Percentiles rank a stretch among this genome's conserved stretches.
Conservation (phyloP, 2,329 filamentous ascomycete genomes). For the Aspergillus japonicus region DNA sequence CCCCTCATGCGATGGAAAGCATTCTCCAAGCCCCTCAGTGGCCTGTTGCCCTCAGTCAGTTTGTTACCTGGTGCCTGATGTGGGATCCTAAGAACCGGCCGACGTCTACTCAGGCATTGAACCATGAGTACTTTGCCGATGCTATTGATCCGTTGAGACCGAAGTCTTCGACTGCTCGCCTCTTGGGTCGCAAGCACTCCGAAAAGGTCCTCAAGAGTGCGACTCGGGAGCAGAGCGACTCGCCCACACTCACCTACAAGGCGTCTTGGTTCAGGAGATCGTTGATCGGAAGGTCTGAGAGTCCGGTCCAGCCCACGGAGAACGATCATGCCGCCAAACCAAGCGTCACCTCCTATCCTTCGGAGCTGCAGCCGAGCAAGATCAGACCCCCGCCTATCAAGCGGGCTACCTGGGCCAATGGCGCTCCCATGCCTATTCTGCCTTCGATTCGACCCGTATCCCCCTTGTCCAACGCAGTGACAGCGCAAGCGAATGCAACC, state of each 20-base stretch:
- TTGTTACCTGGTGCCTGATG: slow-evolving; percentile 98
- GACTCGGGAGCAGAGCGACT: slow-evolving; percentile 62
- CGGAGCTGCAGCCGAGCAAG: slow-evolving; percentile 51
- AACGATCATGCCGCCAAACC: slow-evolving; percentile 40
- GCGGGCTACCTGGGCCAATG: slow-evolving; percentile 90
- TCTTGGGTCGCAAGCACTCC: slow-evolving; percentile 86
- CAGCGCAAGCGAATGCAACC: slow-evolving; percentile 76
- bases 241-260: slow-evolving; percentile 68
- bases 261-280: slow-evolving; percentile 97
- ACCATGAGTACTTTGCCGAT: slow-evolving; percentile 91
- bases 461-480: slow-evolving; percentile 91
- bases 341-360: slow-evolving; percentile 43
- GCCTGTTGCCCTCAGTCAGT: slow-evolving; percentile 82
- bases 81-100: slow-evolving; percentile 94
- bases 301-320: slow-evolving; percentile 58
- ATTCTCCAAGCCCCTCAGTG: slow-evolving; percentile 88
- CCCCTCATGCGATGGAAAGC: slow-evolving; percentile 92
- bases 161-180: slow-evolving; percentile 82
- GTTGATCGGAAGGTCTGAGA: slow-evolving; percentile 76
- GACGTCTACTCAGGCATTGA: slow-evolving; percentile 88
- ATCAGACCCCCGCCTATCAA: slow-evolving; percentile 65
- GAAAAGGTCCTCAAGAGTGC: slow-evolving; percentile 66
- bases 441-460: slow-evolving; percentile 94
- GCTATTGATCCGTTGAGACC: slow-evolving; percentile 87
- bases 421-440: slow-evolving; percentile 86